Evolutionary conservation across 441 rosid genomes (phyloP).

Genomic region (Gossypium davidsonii): DNA sequence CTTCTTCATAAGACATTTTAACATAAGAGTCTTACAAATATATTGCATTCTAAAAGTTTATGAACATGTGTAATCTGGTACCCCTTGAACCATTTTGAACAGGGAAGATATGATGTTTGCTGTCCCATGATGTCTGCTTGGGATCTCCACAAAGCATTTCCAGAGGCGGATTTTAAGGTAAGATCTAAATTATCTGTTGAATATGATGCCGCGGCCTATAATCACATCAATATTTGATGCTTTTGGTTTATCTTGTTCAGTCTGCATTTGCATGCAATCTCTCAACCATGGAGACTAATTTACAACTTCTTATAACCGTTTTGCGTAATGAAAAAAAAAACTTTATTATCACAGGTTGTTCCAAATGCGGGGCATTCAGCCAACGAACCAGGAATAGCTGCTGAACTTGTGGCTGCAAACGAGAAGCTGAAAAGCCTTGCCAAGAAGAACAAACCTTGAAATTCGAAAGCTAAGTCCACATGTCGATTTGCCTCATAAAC

Average conservation of each 20-base stretch:
- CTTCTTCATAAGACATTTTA: not conserved
- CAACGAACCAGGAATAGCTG: slow-evolving; percentile 73
- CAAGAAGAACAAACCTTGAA: slow-evolving; percentile 37
- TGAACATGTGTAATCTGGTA: not conserved
- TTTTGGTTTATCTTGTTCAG: not conserved
- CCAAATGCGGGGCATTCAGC: slow-evolving; percentile 91
- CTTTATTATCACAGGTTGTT: slow-evolving; percentile 50
- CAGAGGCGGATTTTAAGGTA: slow-evolving; percentile 91
- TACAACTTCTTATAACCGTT: not conserved
- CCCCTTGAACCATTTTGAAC: slow-evolving; percentile 23
- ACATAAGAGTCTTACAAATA: not conserved
- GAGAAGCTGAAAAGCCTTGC: slow-evolving; percentile 56
- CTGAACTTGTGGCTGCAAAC: slow-evolving; percentile 77
- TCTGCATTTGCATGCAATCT: not conserved
- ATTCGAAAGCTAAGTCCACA: not conserved
- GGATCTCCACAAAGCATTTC: slow-evolving; percentile 96
- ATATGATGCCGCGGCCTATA: not conserved
- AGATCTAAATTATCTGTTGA: slow-evolving; percentile 3
- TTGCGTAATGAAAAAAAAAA: not conserved
- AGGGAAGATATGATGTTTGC: slow-evolving; percentile 91
- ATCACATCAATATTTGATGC: not conserved
- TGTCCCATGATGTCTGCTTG: slow-evolving; percentile 99
- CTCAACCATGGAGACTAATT: not conserved
- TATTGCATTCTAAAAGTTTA: not conserved
- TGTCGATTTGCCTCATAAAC: not conserved